Conservation (phyloP, 2,329 filamentous ascomycete genomes). For the Aspergillus chevalieri region DNA sequence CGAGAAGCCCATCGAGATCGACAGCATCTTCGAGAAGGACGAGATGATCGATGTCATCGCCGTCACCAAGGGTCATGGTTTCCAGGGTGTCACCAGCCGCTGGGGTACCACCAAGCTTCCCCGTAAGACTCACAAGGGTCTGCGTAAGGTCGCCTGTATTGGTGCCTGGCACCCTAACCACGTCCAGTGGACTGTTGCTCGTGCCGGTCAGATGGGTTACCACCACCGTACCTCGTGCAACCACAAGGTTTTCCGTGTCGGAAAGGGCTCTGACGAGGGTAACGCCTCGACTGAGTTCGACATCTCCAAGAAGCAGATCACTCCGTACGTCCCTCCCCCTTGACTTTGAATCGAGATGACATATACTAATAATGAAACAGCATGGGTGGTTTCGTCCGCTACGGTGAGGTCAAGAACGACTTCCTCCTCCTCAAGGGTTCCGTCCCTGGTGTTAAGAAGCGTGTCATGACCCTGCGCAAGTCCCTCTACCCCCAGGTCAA, state of each 20-base stretch:
- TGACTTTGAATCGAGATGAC: neutral
- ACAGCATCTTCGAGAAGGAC: conserved; percentile 95
- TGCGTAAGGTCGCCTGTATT: conserved; percentile 99
- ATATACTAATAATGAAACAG: conserved; percentile 48
- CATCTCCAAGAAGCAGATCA: conserved; percentile 98
- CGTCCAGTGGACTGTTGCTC: conserved; percentile 99
- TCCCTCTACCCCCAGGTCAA: conserved; percentile 97
- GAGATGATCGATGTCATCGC: conserved; percentile 99
- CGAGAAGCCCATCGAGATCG: conserved; percentile 96
- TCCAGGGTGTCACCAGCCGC: conserved; percentile 91
- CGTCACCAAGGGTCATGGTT: conserved; percentile 99
- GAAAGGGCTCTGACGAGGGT: conserved; percentile 82
- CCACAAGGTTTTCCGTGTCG: conserved; percentile 99
- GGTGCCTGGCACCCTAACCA: conserved; percentile 99
- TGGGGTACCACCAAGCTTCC: conserved; percentile 99
- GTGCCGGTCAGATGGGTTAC: conserved; percentile 99
- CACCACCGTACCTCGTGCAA: conserved; percentile 99
- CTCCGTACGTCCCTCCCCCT: conserved; percentile 68
- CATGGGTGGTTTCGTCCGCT: conserved; percentile 98
- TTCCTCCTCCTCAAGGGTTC: conserved; percentile 97
- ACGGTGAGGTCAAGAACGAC: conserved; percentile 99
- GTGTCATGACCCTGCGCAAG: conserved; percentile 97
- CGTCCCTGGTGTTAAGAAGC: conserved; percentile 97
- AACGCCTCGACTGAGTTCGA: conserved; percentile 94
- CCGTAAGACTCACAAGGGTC: conserved; percentile 99